Percentiles rank a stretch among this genome's conserved stretches.
Evolutionary conservation across 2,329 filamentous ascomycete genomes (phyloP).

Genomic region (Stagonosporopsis tanaceti): DNA sequence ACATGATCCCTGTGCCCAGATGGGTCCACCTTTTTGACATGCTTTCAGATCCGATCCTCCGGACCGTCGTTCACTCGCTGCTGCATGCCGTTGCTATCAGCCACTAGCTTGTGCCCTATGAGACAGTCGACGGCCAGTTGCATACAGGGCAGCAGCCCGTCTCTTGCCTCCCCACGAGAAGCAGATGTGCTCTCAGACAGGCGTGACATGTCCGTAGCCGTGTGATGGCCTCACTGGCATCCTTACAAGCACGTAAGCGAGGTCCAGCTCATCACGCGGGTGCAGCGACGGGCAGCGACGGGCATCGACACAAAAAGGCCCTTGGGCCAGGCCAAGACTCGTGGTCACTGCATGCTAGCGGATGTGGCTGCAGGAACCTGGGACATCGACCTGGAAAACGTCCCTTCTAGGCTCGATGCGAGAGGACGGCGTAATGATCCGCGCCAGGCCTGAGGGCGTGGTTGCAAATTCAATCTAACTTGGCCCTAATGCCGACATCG

Average conservation of each 20-base stretch:
- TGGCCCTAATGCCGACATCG: not conserved
- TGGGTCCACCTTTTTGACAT: conserved; percentile 28
- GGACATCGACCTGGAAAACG: conserved; percentile 9
- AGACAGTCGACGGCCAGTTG: conserved; percentile 16
- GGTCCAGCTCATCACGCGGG: conserved; percentile 25
- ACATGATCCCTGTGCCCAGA: conserved; percentile 24
- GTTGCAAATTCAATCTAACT: conserved; percentile 14
- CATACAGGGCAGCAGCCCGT: not conserved
- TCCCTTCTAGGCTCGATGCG: conserved; percentile 12
- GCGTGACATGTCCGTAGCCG: conserved; percentile 19
- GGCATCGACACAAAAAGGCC: conserved; percentile 21
- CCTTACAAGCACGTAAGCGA: conserved; percentile 27
- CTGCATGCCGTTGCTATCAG: conserved; percentile 7
- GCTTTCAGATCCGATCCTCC: conserved; percentile 33
- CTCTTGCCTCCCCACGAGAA: not conserved
- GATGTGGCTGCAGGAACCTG: conserved; percentile 29
- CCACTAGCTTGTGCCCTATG: conserved; percentile 16
- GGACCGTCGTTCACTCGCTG: conserved; percentile 14
- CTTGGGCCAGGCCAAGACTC: conserved; percentile 21
- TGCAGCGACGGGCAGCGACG: conserved; percentile 14
- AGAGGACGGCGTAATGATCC: conserved; percentile 14
- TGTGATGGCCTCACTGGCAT: conserved; percentile 26
- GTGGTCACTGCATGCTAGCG: conserved; percentile 24
- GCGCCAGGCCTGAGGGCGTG: conserved; percentile 11
- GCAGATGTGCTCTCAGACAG: conserved; percentile 1